phyloP scores from a whole-genome alignment of 768 basidiomycete genomes.

The Lactarius psammicola region DNA sequence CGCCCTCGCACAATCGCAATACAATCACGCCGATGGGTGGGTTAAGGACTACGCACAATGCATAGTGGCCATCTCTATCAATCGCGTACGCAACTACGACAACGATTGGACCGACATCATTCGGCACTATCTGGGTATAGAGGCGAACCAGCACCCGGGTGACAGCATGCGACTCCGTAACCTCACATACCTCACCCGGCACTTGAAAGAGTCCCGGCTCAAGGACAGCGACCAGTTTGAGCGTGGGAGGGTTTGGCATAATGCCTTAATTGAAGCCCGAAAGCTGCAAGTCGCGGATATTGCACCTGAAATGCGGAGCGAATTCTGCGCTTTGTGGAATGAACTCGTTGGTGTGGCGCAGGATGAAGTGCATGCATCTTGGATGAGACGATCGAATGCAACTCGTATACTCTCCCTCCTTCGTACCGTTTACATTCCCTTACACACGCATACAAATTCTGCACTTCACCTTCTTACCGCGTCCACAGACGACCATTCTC shows the following conservation, averaged over 20 bases:
- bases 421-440: background rate
- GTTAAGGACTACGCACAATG: slow-evolving; percentile 3
- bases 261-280: background rate
- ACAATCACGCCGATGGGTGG: background rate
- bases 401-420: slow-evolving; percentile 8
- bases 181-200: background rate
- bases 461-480: background rate
- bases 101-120: slow-evolving; percentile 1
- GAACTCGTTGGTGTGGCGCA: background rate
- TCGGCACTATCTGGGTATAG: background rate
- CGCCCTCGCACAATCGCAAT: background rate
- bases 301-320: background rate
- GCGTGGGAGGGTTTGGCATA: background rate
- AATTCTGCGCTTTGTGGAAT: slow-evolving; percentile 20
- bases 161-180: slow-evolving; percentile 8
- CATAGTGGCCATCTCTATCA: slow-evolving; percentile 15
- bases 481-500: background rate
- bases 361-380: background rate
- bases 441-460: slow-evolving; percentile 3
- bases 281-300: background rate
- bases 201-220: background rate
- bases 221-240: slow-evolving; percentile 2
- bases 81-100: background rate
- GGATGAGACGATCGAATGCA: slow-evolving; percentile 2
- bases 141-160: background rate